Evolutionary conservation across 176 grass and related monocot genomes (phyloP), one percentile per base, ranked within the genome.

Genomic region (Calamus simplicifolius): DNA sequence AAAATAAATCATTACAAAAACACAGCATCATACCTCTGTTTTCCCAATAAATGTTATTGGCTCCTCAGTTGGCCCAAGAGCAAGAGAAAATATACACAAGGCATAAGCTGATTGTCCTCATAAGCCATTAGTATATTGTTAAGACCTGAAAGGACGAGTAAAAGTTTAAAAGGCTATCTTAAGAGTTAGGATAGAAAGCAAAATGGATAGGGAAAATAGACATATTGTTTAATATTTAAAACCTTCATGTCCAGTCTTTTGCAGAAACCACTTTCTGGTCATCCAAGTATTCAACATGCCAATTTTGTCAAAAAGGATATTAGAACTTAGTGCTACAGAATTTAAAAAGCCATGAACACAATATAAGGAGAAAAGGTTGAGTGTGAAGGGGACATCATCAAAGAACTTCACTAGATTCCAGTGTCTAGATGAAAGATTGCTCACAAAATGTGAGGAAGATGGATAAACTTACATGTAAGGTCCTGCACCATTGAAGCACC

Each of bases 61-160:
- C 56, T 92, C 93, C 29, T 82, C 76, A 62, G 61, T 60, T 48
- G 87, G 93, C 67, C 81, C 93, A 80, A 98, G 87, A 80, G 84
- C 85, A 80, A 92, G 84, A 53, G 93, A 92, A 85, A 92, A 98
- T 50, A 92, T 88, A 70, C 93, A 92, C 81, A 92, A 89, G 55
- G 93, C 87, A 85, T 80, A 92, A 27, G 93, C 93, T 62, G 93
- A 92, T 82, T 98, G 74, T 92, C 93, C 76, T 98, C 87, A 62
- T 92, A 91, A 75, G 93, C 93, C 25, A 76, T 85, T 66, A 98
- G 59, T 54, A 98, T 8, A 66, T 92, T 98, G 80, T 98, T 98
- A 62, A 98, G 72, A 58, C 93, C 93, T 98, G 66, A 7, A 71
- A 58, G 66, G 25, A 25, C 50, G 59, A 43, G 35, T 13, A 43